These are phyloP conservation scores for Cudoniella acicularis DNA, from an alignment of 495 filamentous ascomycete genomes.

Conservation along the genomic window DNA sequence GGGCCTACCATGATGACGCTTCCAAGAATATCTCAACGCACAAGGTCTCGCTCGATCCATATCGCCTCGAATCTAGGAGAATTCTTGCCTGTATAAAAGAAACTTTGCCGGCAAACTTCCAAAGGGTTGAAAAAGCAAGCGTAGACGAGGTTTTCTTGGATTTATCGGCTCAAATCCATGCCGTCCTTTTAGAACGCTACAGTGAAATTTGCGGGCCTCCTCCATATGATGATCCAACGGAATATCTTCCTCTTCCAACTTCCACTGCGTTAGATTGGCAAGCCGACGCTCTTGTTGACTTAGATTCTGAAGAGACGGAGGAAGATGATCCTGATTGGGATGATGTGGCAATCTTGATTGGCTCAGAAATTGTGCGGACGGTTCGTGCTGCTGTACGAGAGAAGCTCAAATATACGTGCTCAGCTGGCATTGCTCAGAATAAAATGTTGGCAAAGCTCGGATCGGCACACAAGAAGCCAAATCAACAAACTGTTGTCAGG, in stretches of 20 bases:
- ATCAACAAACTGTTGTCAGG: constrained; percentile 86
- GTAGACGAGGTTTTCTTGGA: constrained; percentile 92
- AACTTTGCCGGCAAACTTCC: constrained; percentile 55
- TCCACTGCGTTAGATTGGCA: constrained; percentile 78
- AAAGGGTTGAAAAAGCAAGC: constrained; percentile 84
- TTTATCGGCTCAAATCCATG: constrained; percentile 76
- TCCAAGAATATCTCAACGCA: constrained; percentile 72
- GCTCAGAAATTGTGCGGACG: constrained; percentile 80
- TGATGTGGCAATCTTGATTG: constrained; percentile 81
- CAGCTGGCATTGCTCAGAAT: constrained; percentile 81
- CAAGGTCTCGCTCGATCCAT: constrained; percentile 92
- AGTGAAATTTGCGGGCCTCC: constrained; percentile 63
- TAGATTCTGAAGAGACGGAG: constrained; percentile 68
- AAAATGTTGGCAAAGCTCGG: constrained; percentile 96
- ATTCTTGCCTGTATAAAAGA: constrained; percentile 83
- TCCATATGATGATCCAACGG: constrained; percentile 67
- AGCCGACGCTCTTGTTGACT: constrained; percentile 71
- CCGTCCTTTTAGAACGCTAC: constrained; percentile 70
- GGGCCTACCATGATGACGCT: constrained; percentile 86
- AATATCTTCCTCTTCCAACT: constrained; percentile 68
- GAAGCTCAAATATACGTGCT: constrained; percentile 80
- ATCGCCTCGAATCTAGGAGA: constrained; percentile 76
- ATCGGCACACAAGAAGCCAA: constrained; percentile 86
- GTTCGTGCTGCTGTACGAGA: constrained; percentile 65
- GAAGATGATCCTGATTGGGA: constrained; percentile 92